Conservation (phyloP, 345 rosid genomes). For the Salix exigua region DNA sequence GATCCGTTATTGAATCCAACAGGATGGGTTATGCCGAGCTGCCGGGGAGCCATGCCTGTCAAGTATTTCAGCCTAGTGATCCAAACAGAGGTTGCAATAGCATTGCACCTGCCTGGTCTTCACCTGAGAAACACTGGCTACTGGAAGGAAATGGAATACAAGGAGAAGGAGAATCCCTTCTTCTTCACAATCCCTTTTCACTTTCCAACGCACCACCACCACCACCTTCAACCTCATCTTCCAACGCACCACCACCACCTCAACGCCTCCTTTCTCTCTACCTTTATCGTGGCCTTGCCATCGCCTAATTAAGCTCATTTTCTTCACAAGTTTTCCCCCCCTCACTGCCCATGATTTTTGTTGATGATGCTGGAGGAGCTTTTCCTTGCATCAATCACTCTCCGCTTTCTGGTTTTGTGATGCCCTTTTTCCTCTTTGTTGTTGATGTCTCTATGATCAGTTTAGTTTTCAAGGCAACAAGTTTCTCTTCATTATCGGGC, state of each 20-base stretch:
- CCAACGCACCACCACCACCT: conserved; percentile 19
- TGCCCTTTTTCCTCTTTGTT: conserved; percentile 58
- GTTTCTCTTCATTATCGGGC: background rate
- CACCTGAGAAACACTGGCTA: background rate
- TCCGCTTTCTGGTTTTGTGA: conserved; percentile 56
- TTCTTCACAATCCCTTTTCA: conserved; percentile 14
- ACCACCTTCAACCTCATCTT: conserved; percentile 11
- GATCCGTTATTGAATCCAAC: too few species aligned
- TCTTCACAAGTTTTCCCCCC: background rate
- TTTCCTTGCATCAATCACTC: conserved; percentile 60
- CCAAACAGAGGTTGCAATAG: too few species aligned
- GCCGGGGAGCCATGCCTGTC: too few species aligned
- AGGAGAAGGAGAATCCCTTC: conserved; percentile 21
- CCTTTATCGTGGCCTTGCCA: conserved; percentile 59
- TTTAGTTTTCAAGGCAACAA: conserved; percentile 43
- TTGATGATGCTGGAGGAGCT: conserved; percentile 64
- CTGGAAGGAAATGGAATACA: background rate
- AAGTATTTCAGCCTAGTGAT: too few species aligned
- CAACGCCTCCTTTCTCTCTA: conserved; percentile 53
- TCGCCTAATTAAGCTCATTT: conserved; percentile 28
- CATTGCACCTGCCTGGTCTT: background rate
- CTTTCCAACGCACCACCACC: conserved; percentile 5
- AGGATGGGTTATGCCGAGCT: too few species aligned
- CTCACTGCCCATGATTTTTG: conserved; percentile 54
- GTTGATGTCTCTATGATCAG: conserved; percentile 46